Conservation (phyloP, 345 rosid genomes). For the Citrus unshiu region DNA sequence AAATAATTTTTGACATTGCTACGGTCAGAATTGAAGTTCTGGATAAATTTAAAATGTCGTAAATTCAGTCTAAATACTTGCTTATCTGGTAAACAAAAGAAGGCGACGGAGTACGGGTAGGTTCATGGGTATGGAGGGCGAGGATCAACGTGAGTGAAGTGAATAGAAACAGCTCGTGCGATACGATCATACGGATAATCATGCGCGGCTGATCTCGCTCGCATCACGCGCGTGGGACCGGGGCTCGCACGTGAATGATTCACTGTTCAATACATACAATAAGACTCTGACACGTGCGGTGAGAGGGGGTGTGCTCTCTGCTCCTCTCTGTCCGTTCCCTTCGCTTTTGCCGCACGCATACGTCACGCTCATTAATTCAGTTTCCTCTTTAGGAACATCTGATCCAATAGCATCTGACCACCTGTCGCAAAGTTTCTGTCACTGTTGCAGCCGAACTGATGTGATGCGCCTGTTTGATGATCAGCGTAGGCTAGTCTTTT, state of each 20-base stretch:
- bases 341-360: slow-evolving; percentile 13
- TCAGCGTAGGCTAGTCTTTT: neutral
- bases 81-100: neutral
- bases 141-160: neutral
- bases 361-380: slow-evolving; percentile 10
- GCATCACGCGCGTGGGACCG: slow-evolving; percentile 18
- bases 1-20: too few species aligned
- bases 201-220: slow-evolving; percentile 14
- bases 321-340: neutral
- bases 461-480: neutral
- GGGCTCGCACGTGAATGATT: slow-evolving; percentile 24
- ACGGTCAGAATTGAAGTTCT: too few species aligned
- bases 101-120: neutral
- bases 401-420: neutral
- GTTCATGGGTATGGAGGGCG: too few species aligned
- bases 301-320: neutral
- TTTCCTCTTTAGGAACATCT: neutral
- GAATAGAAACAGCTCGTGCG: slow-evolving; percentile 8
- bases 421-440: neutral
- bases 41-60: too few species aligned
- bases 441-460: neutral
- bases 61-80: neutral
- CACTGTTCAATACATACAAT: neutral
- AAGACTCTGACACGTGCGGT: slow-evolving; percentile 24
- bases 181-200: neutral